Percentiles rank a stretch among this genome's conserved stretches.
These are phyloP conservation scores for Funneliformis geosporum DNA, from an alignment of 192 early-diverging fungal species.

Conservation along the genomic window DNA sequence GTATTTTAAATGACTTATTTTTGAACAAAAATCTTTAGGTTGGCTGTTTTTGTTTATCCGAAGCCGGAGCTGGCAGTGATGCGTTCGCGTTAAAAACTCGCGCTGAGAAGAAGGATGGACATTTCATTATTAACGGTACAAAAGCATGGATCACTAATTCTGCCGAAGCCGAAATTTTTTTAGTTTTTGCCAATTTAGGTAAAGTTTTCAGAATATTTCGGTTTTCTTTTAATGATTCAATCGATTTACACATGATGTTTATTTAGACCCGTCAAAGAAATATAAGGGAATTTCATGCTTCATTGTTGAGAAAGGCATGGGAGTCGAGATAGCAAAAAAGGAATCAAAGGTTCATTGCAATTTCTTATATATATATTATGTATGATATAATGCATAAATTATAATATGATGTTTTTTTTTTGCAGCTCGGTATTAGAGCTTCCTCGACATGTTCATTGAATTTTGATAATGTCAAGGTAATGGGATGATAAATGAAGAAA, in stretches of 20 bases:
- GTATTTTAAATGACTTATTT: not conserved
- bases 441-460: constrained; percentile 93
- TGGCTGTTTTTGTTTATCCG: constrained; percentile 94
- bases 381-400: not conserved
- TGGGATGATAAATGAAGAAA: not conserved
- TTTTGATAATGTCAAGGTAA: constrained; percentile 81
- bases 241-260: not conserved
- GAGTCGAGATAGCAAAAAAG: constrained; percentile 92
- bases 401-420: constrained; percentile 16
- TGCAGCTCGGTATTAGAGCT: constrained; percentile 88
- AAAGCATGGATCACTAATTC: constrained; percentile 99
- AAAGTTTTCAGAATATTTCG: not conserved
- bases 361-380: constrained; percentile 2
- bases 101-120: constrained; percentile 83
- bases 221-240: not conserved
- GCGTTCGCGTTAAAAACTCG: constrained; percentile 90
- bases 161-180: constrained; percentile 91
- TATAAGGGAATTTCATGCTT: constrained; percentile 99
- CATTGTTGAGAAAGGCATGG: constrained; percentile 90
- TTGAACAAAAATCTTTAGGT: constrained; percentile 48
- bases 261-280: constrained; percentile 75
- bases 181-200: constrained; percentile 96
- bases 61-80: constrained; percentile 90
- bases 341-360: constrained; percentile 76
- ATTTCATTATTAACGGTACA: constrained; percentile 85